Evolutionary conservation across 306 rosid species (phyloP).

Genomic region (Mucuna pruriens): DNA sequence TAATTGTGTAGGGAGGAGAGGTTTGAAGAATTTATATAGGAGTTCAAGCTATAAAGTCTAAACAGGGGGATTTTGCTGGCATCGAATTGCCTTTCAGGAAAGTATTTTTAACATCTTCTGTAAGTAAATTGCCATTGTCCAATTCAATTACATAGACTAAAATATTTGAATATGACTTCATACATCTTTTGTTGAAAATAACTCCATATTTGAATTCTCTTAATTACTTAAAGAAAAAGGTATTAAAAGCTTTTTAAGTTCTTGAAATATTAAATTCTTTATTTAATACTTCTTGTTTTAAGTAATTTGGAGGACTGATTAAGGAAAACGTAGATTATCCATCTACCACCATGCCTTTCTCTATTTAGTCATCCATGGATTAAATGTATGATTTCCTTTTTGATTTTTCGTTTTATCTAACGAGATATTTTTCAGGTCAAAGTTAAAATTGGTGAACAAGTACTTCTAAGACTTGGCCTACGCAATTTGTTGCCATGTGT

Average conservation of each 20-base stretch:
- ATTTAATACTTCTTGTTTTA: too few species aligned
- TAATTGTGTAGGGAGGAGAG: background rate
- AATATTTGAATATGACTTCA: background rate
- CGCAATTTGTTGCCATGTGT: background rate
- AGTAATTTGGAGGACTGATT: background rate
- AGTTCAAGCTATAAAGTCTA: background rate
- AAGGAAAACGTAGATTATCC: background rate
- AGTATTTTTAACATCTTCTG: background rate
- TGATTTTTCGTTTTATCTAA: too few species aligned
- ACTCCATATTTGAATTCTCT: background rate
- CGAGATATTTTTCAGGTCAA: background rate
- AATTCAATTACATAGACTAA: slow-evolving; percentile 10
- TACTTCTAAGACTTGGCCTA: background rate
- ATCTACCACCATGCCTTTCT: background rate
- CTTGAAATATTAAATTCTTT: too few species aligned
- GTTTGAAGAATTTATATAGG: background rate
- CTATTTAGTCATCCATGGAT: background rate
- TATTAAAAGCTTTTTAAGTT: background rate
- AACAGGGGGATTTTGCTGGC: slow-evolving; percentile 6
- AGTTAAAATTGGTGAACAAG: background rate
- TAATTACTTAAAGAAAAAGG: background rate
- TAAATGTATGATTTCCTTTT: too few species aligned
- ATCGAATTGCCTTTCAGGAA: background rate
- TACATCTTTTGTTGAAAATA: background rate
- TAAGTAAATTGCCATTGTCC: background rate